Evolutionary conservation across 495 filamentous ascomycete genomes (phyloP), one percentile per base, ranked within the genome.

Genomic region (Neurospora sp.): DNA sequence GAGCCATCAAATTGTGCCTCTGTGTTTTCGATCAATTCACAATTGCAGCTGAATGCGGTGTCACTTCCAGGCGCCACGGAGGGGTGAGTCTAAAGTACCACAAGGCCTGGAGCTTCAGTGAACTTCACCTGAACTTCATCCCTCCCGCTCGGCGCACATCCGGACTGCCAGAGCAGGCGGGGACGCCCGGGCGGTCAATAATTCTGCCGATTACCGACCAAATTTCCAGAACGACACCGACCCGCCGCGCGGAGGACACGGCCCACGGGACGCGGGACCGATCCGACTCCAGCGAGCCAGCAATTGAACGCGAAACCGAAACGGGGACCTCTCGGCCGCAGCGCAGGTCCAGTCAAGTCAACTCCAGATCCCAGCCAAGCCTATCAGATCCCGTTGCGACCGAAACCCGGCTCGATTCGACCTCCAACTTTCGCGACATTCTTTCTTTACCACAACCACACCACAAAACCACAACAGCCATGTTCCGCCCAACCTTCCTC

Each of bases 131-230:
- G n/a, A n/a, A 22, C n/a, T 31, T 31, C 27, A 31, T 7, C 5
- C 22, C 27, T 18, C 18, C 6, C 18, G 14, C 42, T 18, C 53
- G 27, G 53, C 53, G 10, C 27, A 31, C 53, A 31, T 31, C 53
- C 53, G 53, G 53, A 61, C 53, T n/a, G 48, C 22, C 12, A 53
- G 40, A 39, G 38, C 68, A 37, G 38, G 69, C 14, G 37, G 69
- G 35, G 69, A 37, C 38, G n/a, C 20, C 68, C 72, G 37, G 37
- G 68, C 72, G 76, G 75, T 71, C 14, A 76, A 75, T 75, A 69
- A 70, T 77, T 78, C 75, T 53, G 71, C 77, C 75, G 72, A 38
- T 4, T 9, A 20, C 75, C 75, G 72, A 69, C 37, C 53, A 37
- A 72, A 74, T 75, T 75, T 77, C 45, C 35, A 39, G 65, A 31